These are phyloP conservation scores for Nadsonia fulvescens DNA, from an alignment of 805 yeast genomes.

Conservation along the genomic window DNA sequence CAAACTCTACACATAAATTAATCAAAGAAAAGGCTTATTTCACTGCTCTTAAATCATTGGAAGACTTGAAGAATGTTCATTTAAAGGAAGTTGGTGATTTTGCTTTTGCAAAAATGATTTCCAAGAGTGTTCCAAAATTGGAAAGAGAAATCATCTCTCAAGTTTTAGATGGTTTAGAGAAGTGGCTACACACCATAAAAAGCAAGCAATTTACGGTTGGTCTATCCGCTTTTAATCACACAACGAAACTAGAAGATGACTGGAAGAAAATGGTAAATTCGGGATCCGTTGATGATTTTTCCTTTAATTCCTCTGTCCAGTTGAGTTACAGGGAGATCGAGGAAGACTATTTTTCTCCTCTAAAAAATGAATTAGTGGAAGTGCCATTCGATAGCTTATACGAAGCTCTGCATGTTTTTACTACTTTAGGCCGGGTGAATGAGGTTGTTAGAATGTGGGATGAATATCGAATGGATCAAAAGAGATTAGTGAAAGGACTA, in stretches of 20 bases:
- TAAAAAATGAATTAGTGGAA: constrained; percentile 26
- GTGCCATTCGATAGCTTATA: constrained; percentile 57
- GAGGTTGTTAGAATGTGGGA: constrained; percentile 43
- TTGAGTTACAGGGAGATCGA: constrained; percentile 47
- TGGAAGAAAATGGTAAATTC: constrained; percentile 46
- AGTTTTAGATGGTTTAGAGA: no score
- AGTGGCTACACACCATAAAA: constrained; percentile 31
- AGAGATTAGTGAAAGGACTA: no score
- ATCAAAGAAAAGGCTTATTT: constrained; percentile 60
- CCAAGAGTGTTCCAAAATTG: constrained; percentile 59
- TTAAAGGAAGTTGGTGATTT: constrained; percentile 47
- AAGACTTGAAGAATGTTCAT: constrained; percentile 52
- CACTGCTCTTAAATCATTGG: constrained; percentile 69
- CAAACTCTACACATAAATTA: constrained; percentile 71
- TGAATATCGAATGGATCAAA: constrained; percentile 60
- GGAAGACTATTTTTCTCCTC: constrained; percentile 26
- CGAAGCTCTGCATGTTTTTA: constrained; percentile 70
- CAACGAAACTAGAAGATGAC: constrained; percentile 34
- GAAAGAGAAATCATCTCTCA: no score
- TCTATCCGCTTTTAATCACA: constrained; percentile 32
- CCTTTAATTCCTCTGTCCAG: constrained; percentile 78
- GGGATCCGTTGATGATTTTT: no score
- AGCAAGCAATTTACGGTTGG: constrained; percentile 33
- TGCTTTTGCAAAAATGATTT: constrained; percentile 57
- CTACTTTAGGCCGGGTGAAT: constrained; percentile 49